Evolutionary conservation across 306 rosid species (phyloP).

Genomic region (Styphnolobium japonicum): DNA sequence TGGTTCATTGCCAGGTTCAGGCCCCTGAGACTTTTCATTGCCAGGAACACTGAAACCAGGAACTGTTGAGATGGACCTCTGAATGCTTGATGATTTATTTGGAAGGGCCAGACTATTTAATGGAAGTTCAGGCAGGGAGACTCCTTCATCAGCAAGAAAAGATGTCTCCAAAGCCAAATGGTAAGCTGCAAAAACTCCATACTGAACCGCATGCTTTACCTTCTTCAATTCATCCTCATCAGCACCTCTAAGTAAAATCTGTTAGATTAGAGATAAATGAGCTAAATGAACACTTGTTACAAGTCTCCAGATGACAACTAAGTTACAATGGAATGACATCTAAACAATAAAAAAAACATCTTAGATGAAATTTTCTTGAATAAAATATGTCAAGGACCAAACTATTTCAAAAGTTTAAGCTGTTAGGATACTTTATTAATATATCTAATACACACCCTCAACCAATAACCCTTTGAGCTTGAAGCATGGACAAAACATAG

Average conservation of each 20-base stretch:
- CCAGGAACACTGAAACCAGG: slow-evolving; percentile 55
- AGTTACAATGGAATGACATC: not conserved
- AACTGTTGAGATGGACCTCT: slow-evolving; percentile 87
- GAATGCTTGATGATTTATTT: slow-evolving; percentile 53
- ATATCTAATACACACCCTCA: not conserved
- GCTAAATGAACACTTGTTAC: slow-evolving; percentile 31
- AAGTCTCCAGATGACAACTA: not conserved
- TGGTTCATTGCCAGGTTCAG: slow-evolving; percentile 39
- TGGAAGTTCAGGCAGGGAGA: slow-evolving; percentile 83
- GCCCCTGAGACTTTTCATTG: slow-evolving; percentile 44
- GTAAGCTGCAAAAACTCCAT: slow-evolving; percentile 96
- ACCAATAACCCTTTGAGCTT: not conserved
- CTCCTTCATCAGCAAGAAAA: slow-evolving; percentile 99
- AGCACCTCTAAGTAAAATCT: slow-evolving; percentile 94
- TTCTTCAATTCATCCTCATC: slow-evolving; percentile 82
- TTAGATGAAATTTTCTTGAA: not conserved
- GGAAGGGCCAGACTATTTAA: slow-evolving; percentile 80
- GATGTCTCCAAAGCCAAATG: slow-evolving; percentile 97
- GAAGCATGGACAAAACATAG: not conserved
- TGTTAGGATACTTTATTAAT: not conserved
- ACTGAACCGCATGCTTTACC: slow-evolving; percentile 92
- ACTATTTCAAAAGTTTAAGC: not conserved
- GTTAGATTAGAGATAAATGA: slow-evolving; percentile 32
- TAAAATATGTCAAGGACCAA: slow-evolving; percentile 3
- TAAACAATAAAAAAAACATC: not conserved